Conservation (phyloP, 768 basidiomycete genomes). For the Mycena galopus region DNA sequence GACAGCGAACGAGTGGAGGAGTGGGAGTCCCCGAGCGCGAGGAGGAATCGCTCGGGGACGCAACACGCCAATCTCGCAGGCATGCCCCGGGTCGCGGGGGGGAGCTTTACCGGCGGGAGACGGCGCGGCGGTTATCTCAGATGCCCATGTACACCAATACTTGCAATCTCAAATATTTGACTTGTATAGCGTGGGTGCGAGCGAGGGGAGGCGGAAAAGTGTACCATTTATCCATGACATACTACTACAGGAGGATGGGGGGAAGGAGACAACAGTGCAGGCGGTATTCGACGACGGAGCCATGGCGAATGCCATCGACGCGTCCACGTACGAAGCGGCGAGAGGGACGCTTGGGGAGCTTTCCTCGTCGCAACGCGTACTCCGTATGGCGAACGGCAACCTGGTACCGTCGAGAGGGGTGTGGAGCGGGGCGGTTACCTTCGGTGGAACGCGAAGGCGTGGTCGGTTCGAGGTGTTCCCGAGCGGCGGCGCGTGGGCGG, state of each 20-base stretch:
- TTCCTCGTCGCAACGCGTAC: background rate
- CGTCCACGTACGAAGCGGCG: conserved; percentile 2
- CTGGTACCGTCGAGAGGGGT: conserved; percentile 26
- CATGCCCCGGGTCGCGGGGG: conserved; percentile 20
- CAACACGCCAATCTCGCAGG: background rate
- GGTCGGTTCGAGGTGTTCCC: conserved; percentile 36
- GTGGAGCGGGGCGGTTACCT: conserved; percentile 29
- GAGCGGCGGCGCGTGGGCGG: conserved; percentile 33
- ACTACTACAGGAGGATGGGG: background rate
- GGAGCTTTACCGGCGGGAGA: conserved; percentile 10
- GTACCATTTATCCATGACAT: conserved; percentile 24
- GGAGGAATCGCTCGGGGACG: conserved; percentile 28
- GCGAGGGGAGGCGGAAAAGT: background rate
- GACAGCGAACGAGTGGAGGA: background rate
- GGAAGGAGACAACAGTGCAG: background rate
- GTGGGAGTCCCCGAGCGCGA: conserved; percentile 26
- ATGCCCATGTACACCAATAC: conserved; percentile 5
- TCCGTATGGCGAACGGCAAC: conserved; percentile 36
- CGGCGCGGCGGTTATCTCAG: conserved; percentile 15
- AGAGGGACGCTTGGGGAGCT: background rate
- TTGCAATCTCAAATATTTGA: conserved; percentile 21
- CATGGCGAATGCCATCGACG: conserved; percentile 26
- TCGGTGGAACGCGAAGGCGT: conserved; percentile 9
- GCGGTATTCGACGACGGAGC: conserved; percentile 33
- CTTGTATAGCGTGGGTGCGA: conserved; percentile 23